Base-by-base conservation (phyloP, 164 flowering plant genomes). In the Tetrastigma voinierianum region DNA sequence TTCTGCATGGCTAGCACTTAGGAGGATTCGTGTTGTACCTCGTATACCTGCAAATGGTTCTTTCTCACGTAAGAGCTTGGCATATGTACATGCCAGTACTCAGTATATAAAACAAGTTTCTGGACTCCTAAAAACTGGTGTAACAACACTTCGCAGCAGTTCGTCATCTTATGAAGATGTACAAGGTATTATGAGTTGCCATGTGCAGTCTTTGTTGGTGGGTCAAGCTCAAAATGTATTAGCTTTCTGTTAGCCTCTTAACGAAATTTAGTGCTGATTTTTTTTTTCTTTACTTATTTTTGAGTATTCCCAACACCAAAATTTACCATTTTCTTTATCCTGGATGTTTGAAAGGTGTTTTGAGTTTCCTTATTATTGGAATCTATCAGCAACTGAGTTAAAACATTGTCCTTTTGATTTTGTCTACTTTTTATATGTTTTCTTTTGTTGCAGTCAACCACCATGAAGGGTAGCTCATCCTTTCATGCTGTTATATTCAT, bases 31-130 rank as follows among this genome's bases (percentile, higher is more conserved):
- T 65, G 83, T 78, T 68, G 69, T 73, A 19, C 87, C 88, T 53
- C 83, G 80, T 57, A 20, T 80, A 54, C 83, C 90, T 62, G 77
- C 83, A 57, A 80, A 78, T 57, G 80, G 84, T 56, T 91, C 97
- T 60, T 77, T 90, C 66, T 83, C 96, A 45, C 83, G 83, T 53
- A 87, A 89, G 64, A 87, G 92, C 74, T 72, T 93, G 76, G 91
- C 90, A 60, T 89, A 89, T 71, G 77, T 88, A 47, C 90, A 86
- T 44, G 91, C 93, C n/a, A 79, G 98, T 69, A 81, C 90, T 67
- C 94, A 80, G 61, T 93, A 93, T 69, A 68, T 93, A 32, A 91
- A 88, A 71, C 91, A 93, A 65, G 94, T 93, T 4, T 89, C 98
- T 32, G 87, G 87, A 9, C 90, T 93, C 12, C 71, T 93, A 59